A percentile compares a stretch with the other conserved stretches of the same genome.
Conservation (phyloP, 495 filamentous ascomycete genomes). For the Aspergillus hancockii region DNA sequence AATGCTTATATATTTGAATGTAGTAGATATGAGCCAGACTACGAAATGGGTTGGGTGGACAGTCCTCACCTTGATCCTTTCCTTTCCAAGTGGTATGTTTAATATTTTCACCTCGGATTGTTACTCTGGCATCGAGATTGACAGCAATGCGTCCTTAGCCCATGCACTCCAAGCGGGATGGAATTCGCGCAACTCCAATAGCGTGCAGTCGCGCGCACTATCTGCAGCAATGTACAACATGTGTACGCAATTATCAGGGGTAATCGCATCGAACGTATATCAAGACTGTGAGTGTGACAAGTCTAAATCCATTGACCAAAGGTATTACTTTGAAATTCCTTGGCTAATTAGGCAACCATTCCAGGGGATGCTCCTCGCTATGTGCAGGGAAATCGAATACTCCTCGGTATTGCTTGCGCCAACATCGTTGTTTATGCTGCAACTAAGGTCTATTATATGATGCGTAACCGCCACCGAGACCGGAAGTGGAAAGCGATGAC, state of each 20-base stretch:
- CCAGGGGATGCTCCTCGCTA: constrained; percentile 62
- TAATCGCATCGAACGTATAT: constrained; percentile 59
- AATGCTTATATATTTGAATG: constrained; percentile 55
- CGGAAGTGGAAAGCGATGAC: constrained; percentile 33
- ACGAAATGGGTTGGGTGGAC: constrained; percentile 58
- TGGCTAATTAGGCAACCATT: constrained; percentile 30
- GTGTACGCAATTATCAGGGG: constrained; percentile 47
- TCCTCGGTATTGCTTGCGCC: constrained; percentile 45
- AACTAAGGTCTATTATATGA: constrained; percentile 45
- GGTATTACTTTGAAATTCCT: not conserved
- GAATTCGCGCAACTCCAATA: constrained; percentile 55
- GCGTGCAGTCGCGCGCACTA: constrained; percentile 56
- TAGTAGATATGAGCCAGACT: constrained; percentile 41
- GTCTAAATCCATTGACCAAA: constrained; percentile 11
- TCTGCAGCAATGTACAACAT: constrained; percentile 61
- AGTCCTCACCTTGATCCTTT: constrained; percentile 58
- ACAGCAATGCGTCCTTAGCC: constrained; percentile 15
- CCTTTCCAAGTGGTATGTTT: constrained; percentile 56
- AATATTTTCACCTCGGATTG: not conserved
- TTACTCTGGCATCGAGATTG: constrained; percentile 30
- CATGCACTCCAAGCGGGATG: constrained; percentile 40
- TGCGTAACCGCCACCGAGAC: constrained; percentile 34
- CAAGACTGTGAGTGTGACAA: constrained; percentile 38
- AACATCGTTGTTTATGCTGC: constrained; percentile 44
- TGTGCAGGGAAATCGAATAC: constrained; percentile 49